A percentile compares a stretch with the other conserved stretches of the same genome.
These are phyloP conservation scores for Metarhizium humberi DNA, from an alignment of 2,329 filamentous ascomycete genomes.

Conservation along the genomic window DNA sequence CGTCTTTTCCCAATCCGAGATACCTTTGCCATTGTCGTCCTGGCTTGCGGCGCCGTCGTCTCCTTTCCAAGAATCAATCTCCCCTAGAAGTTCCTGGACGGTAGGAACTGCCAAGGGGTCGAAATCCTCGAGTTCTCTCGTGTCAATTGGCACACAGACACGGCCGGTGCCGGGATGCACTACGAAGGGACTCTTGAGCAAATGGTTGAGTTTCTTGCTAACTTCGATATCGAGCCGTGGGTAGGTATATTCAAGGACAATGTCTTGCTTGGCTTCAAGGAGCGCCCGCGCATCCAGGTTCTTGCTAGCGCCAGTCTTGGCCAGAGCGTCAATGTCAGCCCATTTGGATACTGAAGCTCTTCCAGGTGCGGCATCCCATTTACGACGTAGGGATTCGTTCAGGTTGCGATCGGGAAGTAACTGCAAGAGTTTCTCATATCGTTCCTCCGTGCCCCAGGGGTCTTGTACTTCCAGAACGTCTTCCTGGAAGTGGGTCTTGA, in stretches of 20 bases:
- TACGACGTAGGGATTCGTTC: slow-evolving; percentile 70
- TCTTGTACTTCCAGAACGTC: slow-evolving; percentile 80
- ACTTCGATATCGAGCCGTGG: slow-evolving; percentile 94
- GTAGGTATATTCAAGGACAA: slow-evolving; percentile 96
- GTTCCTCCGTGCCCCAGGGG: slow-evolving; percentile 65
- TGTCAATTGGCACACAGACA: slow-evolving; percentile 92
- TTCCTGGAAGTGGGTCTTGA: slow-evolving; percentile 74
- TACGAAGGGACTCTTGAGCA: slow-evolving; percentile 95
- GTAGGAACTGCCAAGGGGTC: slow-evolving; percentile 86
- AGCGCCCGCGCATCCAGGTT: slow-evolving; percentile 65
- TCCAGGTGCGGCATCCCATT: slow-evolving; percentile 79
- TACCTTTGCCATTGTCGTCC: slow-evolving; percentile 24
- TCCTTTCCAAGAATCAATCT: slow-evolving; percentile 75
- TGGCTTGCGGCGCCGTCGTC: slow-evolving; percentile 24
- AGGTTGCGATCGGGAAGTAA: slow-evolving; percentile 75
- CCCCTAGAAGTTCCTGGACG: slow-evolving; percentile 67
- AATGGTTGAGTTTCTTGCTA: slow-evolving; percentile 94
- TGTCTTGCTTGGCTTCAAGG: slow-evolving; percentile 86
- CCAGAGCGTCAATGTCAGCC: slow-evolving; percentile 84
- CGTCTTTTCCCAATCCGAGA: slow-evolving; percentile 95
- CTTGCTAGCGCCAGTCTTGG: slow-evolving; percentile 64
- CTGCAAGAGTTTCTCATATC: slow-evolving; percentile 69
- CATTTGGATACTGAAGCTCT: slow-evolving; percentile 76
- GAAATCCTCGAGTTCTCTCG: slow-evolving; percentile 63
- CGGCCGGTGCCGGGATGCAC: slow-evolving; percentile 90